Evolutionary conservation across 257 asterid species (phyloP).

Genomic region (Leptodermis oblonga): DNA sequence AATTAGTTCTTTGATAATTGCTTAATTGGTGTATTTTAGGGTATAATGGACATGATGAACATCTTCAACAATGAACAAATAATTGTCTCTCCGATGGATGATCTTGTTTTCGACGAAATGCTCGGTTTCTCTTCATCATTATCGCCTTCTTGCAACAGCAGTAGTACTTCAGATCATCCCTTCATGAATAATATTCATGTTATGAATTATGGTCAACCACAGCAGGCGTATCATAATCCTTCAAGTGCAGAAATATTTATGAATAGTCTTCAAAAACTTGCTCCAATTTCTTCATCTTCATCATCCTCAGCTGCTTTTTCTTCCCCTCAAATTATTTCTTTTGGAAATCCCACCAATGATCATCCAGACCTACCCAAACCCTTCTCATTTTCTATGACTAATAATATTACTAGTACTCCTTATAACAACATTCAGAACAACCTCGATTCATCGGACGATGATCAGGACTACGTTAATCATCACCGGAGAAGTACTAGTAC

Average conservation of each 20-base stretch:
- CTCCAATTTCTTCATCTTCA: no score
- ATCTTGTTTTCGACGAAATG: background rate
- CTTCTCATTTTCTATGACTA: no score
- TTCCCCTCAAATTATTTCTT: slow-evolving; percentile 20
- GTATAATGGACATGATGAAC: background rate
- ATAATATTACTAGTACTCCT: background rate
- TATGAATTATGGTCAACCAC: slow-evolving; percentile 1
- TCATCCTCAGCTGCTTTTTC: background rate
- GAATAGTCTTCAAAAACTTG: background rate
- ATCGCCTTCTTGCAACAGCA: background rate
- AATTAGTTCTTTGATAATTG: background rate
- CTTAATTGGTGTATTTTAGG: background rate
- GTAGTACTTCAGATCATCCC: background rate
- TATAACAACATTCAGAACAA: background rate
- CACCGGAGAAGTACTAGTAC: background rate
- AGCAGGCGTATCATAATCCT: background rate
- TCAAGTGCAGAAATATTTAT: no score
- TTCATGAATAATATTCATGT: no score
- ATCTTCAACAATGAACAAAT: background rate
- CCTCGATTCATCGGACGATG: background rate
- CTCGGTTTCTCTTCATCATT: background rate
- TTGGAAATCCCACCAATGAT: slow-evolving; percentile 1
- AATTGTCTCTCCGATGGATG: no score
- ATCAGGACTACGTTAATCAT: background rate
- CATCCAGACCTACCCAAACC: background rate